A percentile compares a stretch with the other conserved stretches of the same genome.
Evolutionary conservation across 2,329 filamentous ascomycete species (phyloP).

Genomic region (Clarireedia hainanense): DNA sequence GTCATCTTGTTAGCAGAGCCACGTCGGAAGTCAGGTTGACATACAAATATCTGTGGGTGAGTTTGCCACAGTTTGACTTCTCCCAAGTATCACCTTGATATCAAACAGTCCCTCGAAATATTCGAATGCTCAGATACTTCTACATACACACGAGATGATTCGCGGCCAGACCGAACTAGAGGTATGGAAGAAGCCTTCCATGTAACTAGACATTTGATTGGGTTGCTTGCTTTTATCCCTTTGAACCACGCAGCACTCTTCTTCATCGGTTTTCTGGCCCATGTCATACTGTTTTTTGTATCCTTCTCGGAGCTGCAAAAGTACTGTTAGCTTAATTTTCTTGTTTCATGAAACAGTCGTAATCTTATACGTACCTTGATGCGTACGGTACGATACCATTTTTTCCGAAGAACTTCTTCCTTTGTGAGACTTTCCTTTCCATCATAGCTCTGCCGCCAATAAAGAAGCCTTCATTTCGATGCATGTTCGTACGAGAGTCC

Average conservation of each 20-base stretch:
- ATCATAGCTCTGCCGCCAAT: not conserved
- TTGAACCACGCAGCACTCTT: not conserved
- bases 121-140: not conserved
- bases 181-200: not conserved
- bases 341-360: not conserved
- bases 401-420: not conserved
- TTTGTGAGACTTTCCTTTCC: not conserved
- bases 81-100: not conserved
- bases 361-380: not conserved
- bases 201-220: not conserved
- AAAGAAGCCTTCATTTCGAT: not conserved
- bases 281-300: not conserved
- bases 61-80: not conserved
- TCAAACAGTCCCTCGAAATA: not conserved
- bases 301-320: not conserved
- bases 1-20: too few species aligned
- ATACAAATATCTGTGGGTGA: not conserved
- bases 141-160: not conserved
- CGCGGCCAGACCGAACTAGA: not conserved
- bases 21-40: too few species aligned
- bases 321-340: not conserved
- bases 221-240: not conserved
- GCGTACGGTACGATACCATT: not conserved
- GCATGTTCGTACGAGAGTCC: not conserved
- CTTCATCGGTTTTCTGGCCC: not conserved